Evolutionary conservation across 2,329 filamentous ascomycete genomes (phyloP), one percentile per base, ranked within the genome.

Genomic region (Pyrenophora teres): DNA sequence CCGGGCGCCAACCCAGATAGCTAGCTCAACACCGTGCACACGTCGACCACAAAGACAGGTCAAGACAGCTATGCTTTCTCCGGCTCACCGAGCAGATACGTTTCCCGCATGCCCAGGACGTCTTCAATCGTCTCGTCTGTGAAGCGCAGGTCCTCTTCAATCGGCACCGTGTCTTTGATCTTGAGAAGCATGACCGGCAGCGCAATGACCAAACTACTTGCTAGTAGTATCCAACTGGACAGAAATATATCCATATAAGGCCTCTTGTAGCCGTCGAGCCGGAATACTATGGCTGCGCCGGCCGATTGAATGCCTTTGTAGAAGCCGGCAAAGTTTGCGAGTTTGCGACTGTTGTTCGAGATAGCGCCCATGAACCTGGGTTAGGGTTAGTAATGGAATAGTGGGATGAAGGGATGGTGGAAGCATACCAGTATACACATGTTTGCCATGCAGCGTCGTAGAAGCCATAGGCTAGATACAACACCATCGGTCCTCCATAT

Each of bases 401-500:
- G 15, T 21, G 2, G 3, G 13, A 27, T 7, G 39, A 33, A 4
- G 3, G 16, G 10, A 9, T 9, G 21, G 30, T 39, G 30, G 38
- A 70, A 78, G 66, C 71, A 83, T 72, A 83, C 92, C 92, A 96
- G 79, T 97, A 96, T 40, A 92, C 86, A 65, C 80, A 86, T 0
- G 90, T 92, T 78, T 97, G 92, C 87, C 90, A 96, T 44, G 86
- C 83, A 39, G 92, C 90, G 68, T 96, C 92, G 63, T 86, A 94
- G 72, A 93, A 87, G 21, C 90, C 90, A 69, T 92, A 94, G 72
- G 90, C 90, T 56, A 95, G 88, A 77, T 91, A 94, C 43, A 95
- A 74, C 73, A 95, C 89, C 86, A 95, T 89, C 9, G 88, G 88
- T 0, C 87, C 90, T 54, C 87, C 78, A 70, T 88, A 93, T 45